These are phyloP conservation scores for Fusarium tupiense DNA, from an alignment of 2,329 filamentous ascomycete species.

Conservation along the genomic window DNA sequence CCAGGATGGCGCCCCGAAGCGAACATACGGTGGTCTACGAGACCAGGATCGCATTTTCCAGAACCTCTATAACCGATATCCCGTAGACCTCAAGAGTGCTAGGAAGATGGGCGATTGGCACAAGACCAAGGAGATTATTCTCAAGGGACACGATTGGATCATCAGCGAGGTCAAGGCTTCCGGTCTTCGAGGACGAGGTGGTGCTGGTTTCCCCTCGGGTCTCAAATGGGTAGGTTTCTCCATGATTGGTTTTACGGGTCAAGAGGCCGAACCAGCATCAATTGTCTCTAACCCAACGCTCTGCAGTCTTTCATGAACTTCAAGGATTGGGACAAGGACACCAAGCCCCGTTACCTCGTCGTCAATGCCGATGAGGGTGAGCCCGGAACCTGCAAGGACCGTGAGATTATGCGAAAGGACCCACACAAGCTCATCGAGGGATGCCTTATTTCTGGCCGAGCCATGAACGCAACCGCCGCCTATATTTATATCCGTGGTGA, in stretches of 20 bases:
- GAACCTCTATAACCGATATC: constrained; percentile 95
- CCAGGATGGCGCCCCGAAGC: constrained; percentile 76
- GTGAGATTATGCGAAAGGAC: constrained; percentile 99
- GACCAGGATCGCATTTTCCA: constrained; percentile 99
- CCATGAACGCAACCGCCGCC: constrained; percentile 98
- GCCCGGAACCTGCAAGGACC: constrained; percentile 98
- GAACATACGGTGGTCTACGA: constrained; percentile 84
- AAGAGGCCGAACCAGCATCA: constrained; percentile 33
- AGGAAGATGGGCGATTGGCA: constrained; percentile 99
- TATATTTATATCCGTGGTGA: constrained; percentile 99
- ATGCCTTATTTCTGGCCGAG: constrained; percentile 92
- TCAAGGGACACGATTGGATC: constrained; percentile 99
- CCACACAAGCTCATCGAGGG: constrained; percentile 99
- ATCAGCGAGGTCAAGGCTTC: constrained; percentile 98
- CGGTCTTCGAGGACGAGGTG: constrained; percentile 92
- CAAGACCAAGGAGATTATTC: constrained; percentile 97
- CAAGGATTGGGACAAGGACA: constrained; percentile 99
- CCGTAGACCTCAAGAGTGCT: constrained; percentile 88
- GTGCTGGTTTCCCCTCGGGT: constrained; percentile 96
- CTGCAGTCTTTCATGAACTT: constrained; percentile 98
- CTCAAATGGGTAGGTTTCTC: constrained; percentile 89
- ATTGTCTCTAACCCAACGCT: constrained; percentile 36
- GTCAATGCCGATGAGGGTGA: constrained; percentile 99
- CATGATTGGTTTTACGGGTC: constrained; percentile 11
- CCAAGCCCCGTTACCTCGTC: constrained; percentile 93